phyloP scores from a whole-genome alignment of 495 filamentous ascomycete species.

The Xylaria scruposa region DNA sequence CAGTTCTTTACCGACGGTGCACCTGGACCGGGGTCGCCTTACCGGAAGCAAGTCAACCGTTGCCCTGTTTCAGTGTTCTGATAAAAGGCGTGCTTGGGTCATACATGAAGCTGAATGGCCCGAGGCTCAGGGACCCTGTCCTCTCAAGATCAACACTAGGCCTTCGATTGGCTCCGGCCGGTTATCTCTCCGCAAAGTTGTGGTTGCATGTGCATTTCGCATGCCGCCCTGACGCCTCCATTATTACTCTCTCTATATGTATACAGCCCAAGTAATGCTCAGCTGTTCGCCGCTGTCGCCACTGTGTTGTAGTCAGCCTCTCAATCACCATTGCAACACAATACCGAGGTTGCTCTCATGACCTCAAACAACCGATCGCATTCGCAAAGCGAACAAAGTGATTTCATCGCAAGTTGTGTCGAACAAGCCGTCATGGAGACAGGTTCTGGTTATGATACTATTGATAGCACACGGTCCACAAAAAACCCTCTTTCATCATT shows the following conservation, averaged over 20 bases:
- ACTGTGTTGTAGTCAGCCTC: conserved; percentile 2
- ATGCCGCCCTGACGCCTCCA: conserved; percentile 13
- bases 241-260: not conserved
- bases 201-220: conserved; percentile 12
- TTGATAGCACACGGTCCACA: conserved; percentile 27
- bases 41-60: conserved; percentile 27
- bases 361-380: conserved; percentile 18
- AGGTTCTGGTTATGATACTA: conserved; percentile 21
- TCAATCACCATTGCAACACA: conserved; percentile 6
- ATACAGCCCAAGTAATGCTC: not conserved
- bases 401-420: conserved; percentile 9
- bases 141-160: not conserved
- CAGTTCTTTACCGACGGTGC: not conserved
- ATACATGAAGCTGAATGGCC: conserved; percentile 24
- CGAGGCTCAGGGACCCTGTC: conserved; percentile 18
- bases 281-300: conserved; percentile 4
- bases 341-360: not conserved
- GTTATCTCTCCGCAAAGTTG: conserved; percentile 25
- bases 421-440: conserved; percentile 6
- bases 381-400: conserved; percentile 23
- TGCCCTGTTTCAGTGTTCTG: conserved; percentile 25
- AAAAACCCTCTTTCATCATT: conserved; percentile 17
- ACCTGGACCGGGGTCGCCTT: conserved; percentile 22
- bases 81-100: not conserved
- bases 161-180: conserved; percentile 4